Base-by-base conservation (phyloP, 768 basidiomycete species). In the Phanerochaete sordida region DNA sequence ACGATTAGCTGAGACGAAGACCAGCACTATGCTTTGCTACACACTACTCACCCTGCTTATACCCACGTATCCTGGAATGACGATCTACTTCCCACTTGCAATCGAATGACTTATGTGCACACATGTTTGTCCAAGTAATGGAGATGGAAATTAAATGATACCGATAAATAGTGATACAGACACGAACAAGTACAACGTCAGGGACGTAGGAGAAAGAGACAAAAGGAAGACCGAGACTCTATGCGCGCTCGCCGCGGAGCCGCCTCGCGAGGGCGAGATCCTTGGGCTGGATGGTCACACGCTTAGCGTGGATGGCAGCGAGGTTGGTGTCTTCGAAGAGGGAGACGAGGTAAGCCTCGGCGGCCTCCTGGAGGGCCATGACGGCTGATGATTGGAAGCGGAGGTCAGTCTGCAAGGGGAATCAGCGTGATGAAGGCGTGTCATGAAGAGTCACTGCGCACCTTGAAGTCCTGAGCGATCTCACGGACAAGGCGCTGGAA, bases 401-500 rank as follows among this genome's bases (percentile, higher is more conserved):
- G 49, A 86, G 73, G 67, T 80, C 78, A 56, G 83, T 83, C 70
- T 85, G 64, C 70, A 73, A 49, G 49, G 33, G 11, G 27, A 24
- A 48, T 49, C 53, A 51, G 2, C 28, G 52, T 19, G 30, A 47
- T 46, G 33, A n/a, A 26, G 7, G 19, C 19, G 15, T 13, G 21
- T 24, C 9, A 19, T n/a, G 2, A 46, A 45, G 13, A 44, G 60
- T 13, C 35, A 72, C 72, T 2, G 62, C 72, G 45, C 39, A 79
- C 78, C 80, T 86, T 85, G 76, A 84, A 85, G 73, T 85, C 84
- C 73, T 85, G 84, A 45, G 84, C 84, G 65, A 85, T 85, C 66
- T 85, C 84, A 65, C 79, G 81, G 56, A 85, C 84, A 56, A 86
- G 79, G 61, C 84, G 81, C 70, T 85, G 84, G 84, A 85, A 85